Evolutionary conservation across 768 basidiomycete species (phyloP), one percentile per base, ranked within the genome.

Genomic region (Mycena belliarum): DNA sequence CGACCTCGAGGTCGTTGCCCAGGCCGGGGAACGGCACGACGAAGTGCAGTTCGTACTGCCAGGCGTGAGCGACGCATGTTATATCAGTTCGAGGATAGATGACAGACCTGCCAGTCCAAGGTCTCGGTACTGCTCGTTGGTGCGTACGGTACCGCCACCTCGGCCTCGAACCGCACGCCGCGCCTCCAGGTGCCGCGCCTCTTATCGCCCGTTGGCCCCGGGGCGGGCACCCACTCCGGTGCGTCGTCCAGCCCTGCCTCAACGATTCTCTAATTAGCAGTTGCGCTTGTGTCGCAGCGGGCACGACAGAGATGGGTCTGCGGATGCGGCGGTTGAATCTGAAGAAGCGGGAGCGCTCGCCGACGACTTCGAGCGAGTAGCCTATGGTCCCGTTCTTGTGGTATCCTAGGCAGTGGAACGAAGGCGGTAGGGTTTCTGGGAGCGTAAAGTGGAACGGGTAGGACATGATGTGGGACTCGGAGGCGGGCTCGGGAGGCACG

Each of bases 351-450:
- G 57, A 29, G 26, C 57, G 24, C 18, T 52, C 51, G 40, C 57
- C 57, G 1, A 59, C 49, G 47, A 55, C 52, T 37, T 59, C 58
- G 20, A 59, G 40, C 15, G 58, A 53, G 26, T 59, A 59, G 26
- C 15, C 32, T 6, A 59, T 40, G 23, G 52, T 23, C 14, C 52
- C 58, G 6, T 20, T n/a, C 6, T 37, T 38, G 12, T 32, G 32
- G 33, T 50, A 12, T 0, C 41, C 41, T 25, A 33, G 25, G 32
- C 58, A 59, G 18, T 59, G 52, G 18, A 54, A 59, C 1, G 58
- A 54, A 0, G 58, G 58, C 25, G 47, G 58, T 0, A 50, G 29
- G 29, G 37, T 42, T 3, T 18, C 33, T 1, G 58, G 58, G 1
- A 59, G 28, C 20, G 37, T 28, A 26, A 59, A 59, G 44, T 49